Base-by-base conservation (phyloP, 2,329 filamentous ascomycete genomes). In the Ophiocordyceps sinensis region DNA sequence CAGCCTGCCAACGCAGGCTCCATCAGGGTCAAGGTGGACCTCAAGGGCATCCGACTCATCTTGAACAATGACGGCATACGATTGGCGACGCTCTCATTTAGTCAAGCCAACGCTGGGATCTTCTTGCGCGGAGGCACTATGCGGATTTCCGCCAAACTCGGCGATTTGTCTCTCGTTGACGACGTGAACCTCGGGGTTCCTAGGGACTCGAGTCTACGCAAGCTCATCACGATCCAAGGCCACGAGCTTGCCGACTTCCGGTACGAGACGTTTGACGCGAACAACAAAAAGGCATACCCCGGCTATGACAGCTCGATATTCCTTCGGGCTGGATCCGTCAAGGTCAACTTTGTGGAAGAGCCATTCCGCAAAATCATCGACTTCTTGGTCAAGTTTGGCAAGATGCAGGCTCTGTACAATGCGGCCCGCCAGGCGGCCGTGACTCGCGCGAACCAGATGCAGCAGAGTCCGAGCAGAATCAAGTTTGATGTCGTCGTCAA, bases 341-440 rank as follows among this genome's bases (percentile, higher is more conserved):
- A 94, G 63, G 71, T 98, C 56, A 96, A 95, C 58, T 98, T 99
- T 58, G 66, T 96, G 4, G 89, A 95, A 46, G 93, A 98, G 59
- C 91, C 91, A 0, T 95, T 96, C 68, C 79, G 91, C 40, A 96
- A 96, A 63, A 96, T 99, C 48, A 85, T 98, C 61, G 85, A 93
- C 50, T 99, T 98, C 60, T 70, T 94, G 36, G 87, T 99, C 58
- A 98, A 98, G 54, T 99, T 99, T 58, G 91, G 93, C 45, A 94
- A 94, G 63, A 99, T 99, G 91, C 91, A 98, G 61, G 89, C 91
- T 19, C 83, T 98, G 41, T 98, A 94, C 68, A 98, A 99, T 55
- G 89, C 91, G 35, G 91, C 93, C 12, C 78, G 93, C 29, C 86
- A 94, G 61, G 93, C 89, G 32, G 91, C 93, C 3, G 85, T 91